Evolutionary conservation across 257 asterid species (phyloP).

Genomic region (Echium plantagineum): DNA sequence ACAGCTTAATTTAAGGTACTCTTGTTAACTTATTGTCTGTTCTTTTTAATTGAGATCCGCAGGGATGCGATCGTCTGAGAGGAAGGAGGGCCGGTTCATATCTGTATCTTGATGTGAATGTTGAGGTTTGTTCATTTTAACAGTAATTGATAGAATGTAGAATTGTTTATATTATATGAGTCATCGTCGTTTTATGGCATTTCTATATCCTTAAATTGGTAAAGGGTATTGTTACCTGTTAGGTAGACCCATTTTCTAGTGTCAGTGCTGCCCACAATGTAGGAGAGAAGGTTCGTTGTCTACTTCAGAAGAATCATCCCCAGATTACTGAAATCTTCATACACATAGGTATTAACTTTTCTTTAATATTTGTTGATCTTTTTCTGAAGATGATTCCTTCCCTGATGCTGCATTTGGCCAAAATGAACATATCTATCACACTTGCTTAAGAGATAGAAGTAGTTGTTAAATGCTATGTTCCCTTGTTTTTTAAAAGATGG

Average conservation of each 20-base stretch:
- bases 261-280: constrained; percentile 89
- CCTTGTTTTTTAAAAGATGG: no score
- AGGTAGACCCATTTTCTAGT: constrained; percentile 96
- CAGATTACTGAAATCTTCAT: constrained; percentile 89
- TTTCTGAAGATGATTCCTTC: not conserved
- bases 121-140: constrained; percentile 43
- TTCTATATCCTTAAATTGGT: constrained; percentile 8
- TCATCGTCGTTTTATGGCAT: not conserved
- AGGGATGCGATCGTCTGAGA: constrained; percentile 84
- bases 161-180: not conserved
- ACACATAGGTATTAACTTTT: constrained; percentile 51
- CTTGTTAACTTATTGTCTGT: not conserved
- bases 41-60: constrained; percentile 18
- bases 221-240: constrained; percentile 8
- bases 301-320: constrained; percentile 62
- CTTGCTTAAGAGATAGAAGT: not conserved
- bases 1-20: not conserved
- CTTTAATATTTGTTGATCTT: not conserved
- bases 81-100: constrained; percentile 95
- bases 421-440: not conserved
- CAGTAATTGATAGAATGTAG: not conserved
- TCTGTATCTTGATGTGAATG: constrained; percentile 79
- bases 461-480: no score
- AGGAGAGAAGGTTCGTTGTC: constrained; percentile 67
- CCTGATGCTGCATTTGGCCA: not conserved